These are phyloP conservation scores for Phytophthora kernoviae DNA, from an alignment of 352 stramenopile genomes.

Conservation along the genomic window DNA sequence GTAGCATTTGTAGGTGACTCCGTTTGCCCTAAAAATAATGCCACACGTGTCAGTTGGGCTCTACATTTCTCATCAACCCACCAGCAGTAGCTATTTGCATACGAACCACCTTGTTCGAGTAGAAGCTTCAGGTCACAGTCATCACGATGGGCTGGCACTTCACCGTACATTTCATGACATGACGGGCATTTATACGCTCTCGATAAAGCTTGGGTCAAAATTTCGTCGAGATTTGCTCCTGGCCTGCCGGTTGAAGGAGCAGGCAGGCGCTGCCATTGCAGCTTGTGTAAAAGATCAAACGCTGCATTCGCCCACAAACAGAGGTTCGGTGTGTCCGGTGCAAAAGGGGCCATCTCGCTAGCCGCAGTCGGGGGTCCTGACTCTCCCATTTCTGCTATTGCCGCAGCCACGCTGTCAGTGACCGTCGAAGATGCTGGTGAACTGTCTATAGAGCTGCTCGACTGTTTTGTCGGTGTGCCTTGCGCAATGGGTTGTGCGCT, in stretches of 20 bases:
- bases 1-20: neutral
- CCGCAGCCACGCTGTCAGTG: slow-evolving; percentile 20
- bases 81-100: neutral
- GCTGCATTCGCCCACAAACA: slow-evolving; percentile 79
- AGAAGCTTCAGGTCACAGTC: slow-evolving; percentile 71
- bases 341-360: slow-evolving; percentile 41
- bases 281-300: slow-evolving; percentile 69
- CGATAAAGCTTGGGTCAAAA: slow-evolving; percentile 33
- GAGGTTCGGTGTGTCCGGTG: slow-evolving; percentile 41
- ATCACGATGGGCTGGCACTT: slow-evolving; percentile 41
- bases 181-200: slow-evolving; percentile 53
- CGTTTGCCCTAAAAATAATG: slow-evolving; percentile 16
- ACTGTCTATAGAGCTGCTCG: slow-evolving; percentile 3
- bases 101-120: slow-evolving; percentile 56
- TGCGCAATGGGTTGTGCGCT: slow-evolving; percentile 4
- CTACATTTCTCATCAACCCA: neutral
- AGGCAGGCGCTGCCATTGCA: slow-evolving; percentile 61
- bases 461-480: slow-evolving; percentile 8
- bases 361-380: slow-evolving; percentile 18
- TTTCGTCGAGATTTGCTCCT: slow-evolving; percentile 37
- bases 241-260: slow-evolving; percentile 8
- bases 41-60: neutral
- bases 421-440: slow-evolving; percentile 28
- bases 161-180: slow-evolving; percentile 53
- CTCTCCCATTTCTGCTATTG: slow-evolving; percentile 38